These are phyloP conservation scores for Mortierella sp. DNA, from an alignment of 371 early-diverging fungal genomes.

Conservation along the genomic window DNA sequence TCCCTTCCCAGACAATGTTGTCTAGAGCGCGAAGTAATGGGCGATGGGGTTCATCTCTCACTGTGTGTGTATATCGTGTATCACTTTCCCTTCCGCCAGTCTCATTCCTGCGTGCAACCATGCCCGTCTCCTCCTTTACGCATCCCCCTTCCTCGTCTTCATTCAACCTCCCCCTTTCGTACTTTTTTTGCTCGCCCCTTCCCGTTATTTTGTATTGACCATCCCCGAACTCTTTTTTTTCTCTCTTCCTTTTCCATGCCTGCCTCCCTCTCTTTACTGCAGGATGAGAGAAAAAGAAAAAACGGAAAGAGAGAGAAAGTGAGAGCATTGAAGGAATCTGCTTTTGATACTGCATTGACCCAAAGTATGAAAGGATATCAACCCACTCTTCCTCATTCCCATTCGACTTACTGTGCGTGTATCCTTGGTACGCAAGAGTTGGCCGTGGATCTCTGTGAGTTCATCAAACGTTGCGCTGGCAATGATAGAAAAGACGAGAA, in stretches of 20 bases:
- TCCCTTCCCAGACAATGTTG: not conserved
- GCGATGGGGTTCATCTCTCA: not conserved
- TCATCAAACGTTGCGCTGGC: constrained; percentile 87
- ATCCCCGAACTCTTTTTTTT: constrained; percentile 4
- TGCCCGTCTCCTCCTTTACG: not conserved
- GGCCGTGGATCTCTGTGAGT: constrained; percentile 81
- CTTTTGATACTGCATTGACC: not conserved
- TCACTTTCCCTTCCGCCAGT: not conserved
- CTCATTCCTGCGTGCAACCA: constrained; percentile 10
- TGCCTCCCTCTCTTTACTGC: not conserved
- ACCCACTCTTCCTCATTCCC: too few relatives aligned
- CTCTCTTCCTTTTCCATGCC: not conserved
- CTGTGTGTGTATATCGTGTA: not conserved
- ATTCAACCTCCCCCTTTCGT: too few relatives aligned
- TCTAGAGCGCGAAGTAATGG: not conserved
- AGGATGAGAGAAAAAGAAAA: not conserved
- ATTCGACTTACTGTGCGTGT: constrained; percentile 73
- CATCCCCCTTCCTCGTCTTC: not conserved
- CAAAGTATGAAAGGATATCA: not conserved
- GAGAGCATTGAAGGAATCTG: not conserved
- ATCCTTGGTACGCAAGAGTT: constrained; percentile 88
- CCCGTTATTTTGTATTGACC: not conserved
- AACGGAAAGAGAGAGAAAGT: not conserved
- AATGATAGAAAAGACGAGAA: constrained; percentile 90
- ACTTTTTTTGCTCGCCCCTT: constrained; percentile 4